Evolutionary conservation across 2,329 filamentous ascomycete genomes (phyloP), one percentile per base, ranked within the genome.

Genomic region (Colletotrichum ledebouriae): DNA sequence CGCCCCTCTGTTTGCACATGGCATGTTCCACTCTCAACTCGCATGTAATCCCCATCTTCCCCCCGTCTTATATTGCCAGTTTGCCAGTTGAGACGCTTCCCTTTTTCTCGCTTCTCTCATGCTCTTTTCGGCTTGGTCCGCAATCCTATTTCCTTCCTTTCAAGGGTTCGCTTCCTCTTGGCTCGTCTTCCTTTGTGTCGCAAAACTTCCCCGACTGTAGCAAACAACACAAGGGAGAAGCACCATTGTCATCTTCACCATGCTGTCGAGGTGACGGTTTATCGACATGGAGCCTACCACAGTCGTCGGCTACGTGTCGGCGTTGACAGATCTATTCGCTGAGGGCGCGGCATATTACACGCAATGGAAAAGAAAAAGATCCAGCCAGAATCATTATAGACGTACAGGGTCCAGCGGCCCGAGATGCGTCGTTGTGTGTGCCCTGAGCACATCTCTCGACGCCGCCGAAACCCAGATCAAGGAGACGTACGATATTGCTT

Each of bases 331-430:
- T 17, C 62, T 71, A 20, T 73, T 71, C 22, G 59, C 70, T 13
- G 63, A 70, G 46, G 69, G 67, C 37, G 44, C 63, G 44, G 65
- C 71, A n/a, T 60, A 70, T 67, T 81, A 82, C 73, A 70, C 73
- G 2, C 73, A 69, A 17, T 82, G 80, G 80, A 77, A 77, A 63
- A 72, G 72, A 61, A 74, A 73, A 20, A 74, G 78, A 37, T 75
- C 76, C 62, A 69, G 68, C 46, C 59, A 73, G 34, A 80, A 81
- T 65, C 76, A 78, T 64, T 81, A 82, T 20, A 72, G 67, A 17
- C 70, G 69, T 2, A 69, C 61, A 44, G 29, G 70, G 56, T 33
- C 57, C 4, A 17, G 33, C 37, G 46, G 29, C 13, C 63, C 12
- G 25, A 69, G 68, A 52, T 64, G 60, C 13, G 59, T 70, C 6